These are phyloP conservation scores for Sclerotinia borealis DNA, from an alignment of 2,329 filamentous ascomycete species.

Conservation along the genomic window DNA sequence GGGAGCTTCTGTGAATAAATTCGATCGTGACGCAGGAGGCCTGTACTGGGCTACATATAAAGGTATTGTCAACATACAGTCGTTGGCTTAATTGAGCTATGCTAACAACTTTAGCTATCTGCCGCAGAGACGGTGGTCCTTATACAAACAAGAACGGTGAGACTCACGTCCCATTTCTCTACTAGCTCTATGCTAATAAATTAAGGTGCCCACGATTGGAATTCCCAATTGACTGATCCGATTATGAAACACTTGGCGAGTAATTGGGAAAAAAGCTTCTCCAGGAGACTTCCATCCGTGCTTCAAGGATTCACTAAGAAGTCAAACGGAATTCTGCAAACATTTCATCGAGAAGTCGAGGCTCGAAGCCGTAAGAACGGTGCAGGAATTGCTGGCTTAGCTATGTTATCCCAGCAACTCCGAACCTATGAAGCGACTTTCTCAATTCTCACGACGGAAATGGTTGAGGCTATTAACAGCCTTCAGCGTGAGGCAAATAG, in stretches of 20 bases:
- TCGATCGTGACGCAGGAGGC: constrained; percentile 39
- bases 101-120: constrained; percentile 37
- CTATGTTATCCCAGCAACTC: constrained; percentile 38
- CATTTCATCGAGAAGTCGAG: constrained; percentile 40
- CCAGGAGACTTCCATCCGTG: constrained; percentile 37
- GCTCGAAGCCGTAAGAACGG: constrained; percentile 35
- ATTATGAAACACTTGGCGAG: constrained; percentile 22
- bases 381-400: constrained; percentile 35
- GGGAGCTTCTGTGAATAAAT: constrained; percentile 34
- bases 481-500: constrained; percentile 48
- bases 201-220: not conserved
- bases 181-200: not conserved
- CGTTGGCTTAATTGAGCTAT: not conserved
- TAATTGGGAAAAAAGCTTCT: constrained; percentile 34
- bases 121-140: constrained; percentile 41
- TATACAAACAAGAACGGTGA: constrained; percentile 37
- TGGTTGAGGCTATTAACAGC: constrained; percentile 37
- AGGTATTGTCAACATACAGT: constrained; percentile 6
- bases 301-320: constrained; percentile 34
- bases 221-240: constrained; percentile 14
- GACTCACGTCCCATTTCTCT: not conserved
- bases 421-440: constrained; percentile 38
- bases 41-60: constrained; percentile 48
- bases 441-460: constrained; percentile 31
- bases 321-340: constrained; percentile 31